Evolutionary conservation across 176 grass and related monocot species (phyloP), one percentile per base, ranked within the genome.

Genomic region (Alopecurus myosuroides): DNA sequence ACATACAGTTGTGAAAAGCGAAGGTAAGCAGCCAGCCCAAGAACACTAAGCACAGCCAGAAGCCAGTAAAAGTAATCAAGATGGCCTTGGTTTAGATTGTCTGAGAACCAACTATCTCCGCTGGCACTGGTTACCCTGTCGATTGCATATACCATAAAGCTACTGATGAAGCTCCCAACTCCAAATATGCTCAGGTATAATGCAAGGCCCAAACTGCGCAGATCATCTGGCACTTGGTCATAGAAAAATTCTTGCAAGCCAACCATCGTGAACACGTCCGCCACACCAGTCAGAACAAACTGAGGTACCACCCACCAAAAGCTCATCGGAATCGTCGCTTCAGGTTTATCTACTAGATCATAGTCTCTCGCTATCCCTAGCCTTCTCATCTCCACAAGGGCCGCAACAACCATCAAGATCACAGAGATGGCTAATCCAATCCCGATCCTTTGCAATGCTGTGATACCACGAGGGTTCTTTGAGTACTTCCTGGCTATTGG

Each of bases 11-110:
- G 65, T 35, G 91, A 79, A 26, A 88, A 84, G 52, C 85, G 85
- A 0, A 93, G 14, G 41, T 85, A 90, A 26, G 58, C 17, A 39
- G 31, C 52, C 44, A 93, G 77, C 11, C 86, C 88, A 42, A 93
- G 7, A 82, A 80, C 82, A 41, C 79, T 85, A 25, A 93, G 41
- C 20, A 37, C 72, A 19, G 88, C 72, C 57, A 93, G 70, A 51
- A 93, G 81, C 91, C 85, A 88, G 36, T 93, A 93, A 31, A 93
- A 93, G 50, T 90, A 93, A 75, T 93, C 91, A 5, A 93, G 81
- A 70, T 93, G 91, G 0, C 70, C 84, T 31, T 46, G 28, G 70
- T 93, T 93, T 4, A 90, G 40, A 78, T 93, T 90, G 63, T 82
- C 36, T 2, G 88, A 88, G 81, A 93, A 90, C 88, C 91, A 90